Evolutionary conservation across 164 flowering plant species (phyloP).

Genomic region (Tetracentron sinense): DNA sequence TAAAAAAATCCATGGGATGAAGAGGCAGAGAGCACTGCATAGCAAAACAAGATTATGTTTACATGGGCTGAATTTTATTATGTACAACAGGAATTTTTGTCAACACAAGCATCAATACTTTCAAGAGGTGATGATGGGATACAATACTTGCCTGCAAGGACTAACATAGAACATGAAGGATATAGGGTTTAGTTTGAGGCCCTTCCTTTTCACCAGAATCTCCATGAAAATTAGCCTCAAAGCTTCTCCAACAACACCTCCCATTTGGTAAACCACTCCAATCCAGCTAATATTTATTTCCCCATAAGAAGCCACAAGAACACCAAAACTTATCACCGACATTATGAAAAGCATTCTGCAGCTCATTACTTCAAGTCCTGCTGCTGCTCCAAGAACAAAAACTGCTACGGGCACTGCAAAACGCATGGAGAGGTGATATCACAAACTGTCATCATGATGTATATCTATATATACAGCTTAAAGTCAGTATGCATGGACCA

Average conservation of each 20-base stretch:
- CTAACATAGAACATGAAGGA: constrained; percentile 96
- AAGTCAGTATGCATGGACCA: too few species aligned
- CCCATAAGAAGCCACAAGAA: constrained; percentile 94
- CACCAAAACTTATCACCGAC: constrained; percentile 97
- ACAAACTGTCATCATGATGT: too few species aligned
- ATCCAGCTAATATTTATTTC: constrained; percentile 88
- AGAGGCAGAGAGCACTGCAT: constrained; percentile 88
- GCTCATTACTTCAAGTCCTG: constrained; percentile 91
- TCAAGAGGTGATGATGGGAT: constrained; percentile 4
- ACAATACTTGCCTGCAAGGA: constrained; percentile 80
- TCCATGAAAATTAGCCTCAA: constrained; percentile 97
- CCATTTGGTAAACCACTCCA: constrained; percentile 99
- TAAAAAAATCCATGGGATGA: constrained; percentile 91
- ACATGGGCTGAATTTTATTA: not conserved
- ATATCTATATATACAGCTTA: too few species aligned
- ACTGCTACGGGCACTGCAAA: constrained; percentile 97
- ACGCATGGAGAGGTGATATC: not conserved
- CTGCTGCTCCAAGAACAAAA: constrained; percentile 85
- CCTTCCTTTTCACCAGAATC: constrained; percentile 91
- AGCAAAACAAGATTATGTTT: constrained; percentile 11
- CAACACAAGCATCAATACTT: not conserved
- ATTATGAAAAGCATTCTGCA: constrained; percentile 90
- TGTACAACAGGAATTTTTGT: not conserved
- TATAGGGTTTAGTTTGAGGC: constrained; percentile 79
- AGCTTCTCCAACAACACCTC: constrained; percentile 98